Base-by-base conservation (phyloP, 192 early-diverging fungal genomes). In the Martensiomyces pterosporus region DNA sequence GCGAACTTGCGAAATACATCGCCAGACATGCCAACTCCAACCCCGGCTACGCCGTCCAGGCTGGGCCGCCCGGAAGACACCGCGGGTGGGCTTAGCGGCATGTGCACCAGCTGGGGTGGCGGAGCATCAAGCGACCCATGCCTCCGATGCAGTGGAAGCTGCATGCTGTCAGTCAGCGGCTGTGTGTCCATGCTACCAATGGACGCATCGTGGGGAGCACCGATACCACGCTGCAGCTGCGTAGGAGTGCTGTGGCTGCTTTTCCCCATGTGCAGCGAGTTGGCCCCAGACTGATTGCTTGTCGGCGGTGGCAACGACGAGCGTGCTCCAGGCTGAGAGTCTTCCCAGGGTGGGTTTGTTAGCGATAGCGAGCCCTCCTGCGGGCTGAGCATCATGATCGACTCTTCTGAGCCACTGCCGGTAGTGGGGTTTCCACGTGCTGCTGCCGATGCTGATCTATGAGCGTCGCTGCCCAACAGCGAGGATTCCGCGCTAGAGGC, bases 1-100 rank as follows among this genome's bases (percentile, higher is more conserved):
- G 60, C 24, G 37, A 71, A 60, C 47, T 52, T 64, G 39, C 61
- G 44, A 14, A 71, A 64, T 15, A 64, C 24, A n/a, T 51, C 52
- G 15, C 51, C 57, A 14, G 45, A 33, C 50, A 71, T 56, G 8
- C 67, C 65, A 12, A 58, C 60, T 4, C 52, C 53, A 10, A 51
- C 24, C 17, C 43, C 49, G 0, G 43, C 43, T 18, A 17, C 40
- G 15, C 37, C n/a, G 24, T 39, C 36, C 15, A 39, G 9, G 13
- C 19, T 39, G 12, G 5, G 5, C 29, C 29, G 12, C 6, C 6
- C 12, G 29, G 5, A 8, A 8, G 29, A 5, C 33, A 39, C 19
- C 16, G 17, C 27, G 14, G 36, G 17, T 27, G 48, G 37, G 14
- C 25, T 40, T 7, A 39, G 36, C 2, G 48, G 48, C 37, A 39